A percentile compares a stretch with the other conserved stretches of the same genome.
phyloP scores from a whole-genome alignment of 73 alveolate species.

The Durusdinium trenchii region DNA sequence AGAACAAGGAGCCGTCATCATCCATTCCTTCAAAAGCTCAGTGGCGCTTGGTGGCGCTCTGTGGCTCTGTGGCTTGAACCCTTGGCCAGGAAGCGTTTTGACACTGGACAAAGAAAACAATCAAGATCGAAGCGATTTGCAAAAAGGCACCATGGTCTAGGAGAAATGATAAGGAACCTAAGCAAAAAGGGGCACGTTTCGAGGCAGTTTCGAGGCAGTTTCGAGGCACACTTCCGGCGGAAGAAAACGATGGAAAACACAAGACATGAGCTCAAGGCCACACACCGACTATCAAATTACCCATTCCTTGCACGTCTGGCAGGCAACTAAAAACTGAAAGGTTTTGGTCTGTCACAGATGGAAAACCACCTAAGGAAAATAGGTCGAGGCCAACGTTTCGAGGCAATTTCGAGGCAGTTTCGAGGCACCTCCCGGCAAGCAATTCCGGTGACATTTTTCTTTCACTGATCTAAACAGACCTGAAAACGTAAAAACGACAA shows the following conservation, averaged over 20 bases:
- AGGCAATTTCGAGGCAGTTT: too few relatives aligned
- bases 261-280: background rate
- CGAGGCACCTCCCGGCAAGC: too few relatives aligned
- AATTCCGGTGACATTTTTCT: too few relatives aligned
- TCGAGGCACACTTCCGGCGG: conserved; percentile 9
- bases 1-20: background rate
- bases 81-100: background rate
- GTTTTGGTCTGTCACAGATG: background rate
- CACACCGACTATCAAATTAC: background rate
- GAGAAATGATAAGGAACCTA: background rate
- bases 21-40: too few relatives aligned
- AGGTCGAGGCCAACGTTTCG: background rate
- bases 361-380: background rate
- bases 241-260: background rate
- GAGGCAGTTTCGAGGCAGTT: background rate
- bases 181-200: too few relatives aligned
- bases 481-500: too few relatives aligned
- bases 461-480: too few relatives aligned
- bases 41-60: background rate
- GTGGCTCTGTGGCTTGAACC: background rate
- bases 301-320: background rate
- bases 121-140: background rate
- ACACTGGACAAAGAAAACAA: background rate
- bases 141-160: background rate
- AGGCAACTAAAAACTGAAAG: background rate